Percentiles rank a stretch among this genome's conserved stretches.
Evolutionary conservation across 441 rosid species (phyloP).

Genomic region (Aquilaria agallochum): DNA sequence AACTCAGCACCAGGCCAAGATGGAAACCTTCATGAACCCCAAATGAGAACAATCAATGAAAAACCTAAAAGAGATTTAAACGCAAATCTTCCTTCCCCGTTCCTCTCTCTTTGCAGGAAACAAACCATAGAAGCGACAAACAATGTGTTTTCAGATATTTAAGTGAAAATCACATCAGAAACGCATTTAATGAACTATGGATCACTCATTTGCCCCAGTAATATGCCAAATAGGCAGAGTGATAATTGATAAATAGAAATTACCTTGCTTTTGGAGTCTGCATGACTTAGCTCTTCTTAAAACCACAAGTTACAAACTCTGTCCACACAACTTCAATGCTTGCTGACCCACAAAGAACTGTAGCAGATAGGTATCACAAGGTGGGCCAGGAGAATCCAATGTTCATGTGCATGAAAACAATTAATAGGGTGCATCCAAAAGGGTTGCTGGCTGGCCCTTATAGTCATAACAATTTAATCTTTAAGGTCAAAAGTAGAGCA

Average conservation of each 20-base stretch:
- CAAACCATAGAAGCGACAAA: conserved; percentile 4
- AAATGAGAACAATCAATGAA: no score
- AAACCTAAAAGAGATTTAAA: no score
- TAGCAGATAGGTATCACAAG: conserved; percentile 28
- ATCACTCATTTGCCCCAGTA: no score
- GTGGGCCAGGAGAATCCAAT: conserved; percentile 39
- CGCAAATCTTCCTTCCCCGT: background rate
- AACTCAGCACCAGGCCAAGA: no score
- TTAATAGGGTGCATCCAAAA: conserved; percentile 35
- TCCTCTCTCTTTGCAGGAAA: background rate
- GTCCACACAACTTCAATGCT: conserved; percentile 33
- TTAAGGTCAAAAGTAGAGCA: conserved; percentile 25
- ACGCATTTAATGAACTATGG: background rate
- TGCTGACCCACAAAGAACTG: conserved; percentile 59
- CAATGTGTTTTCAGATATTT: background rate
- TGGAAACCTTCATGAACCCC: no score
- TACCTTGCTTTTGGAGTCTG: conserved; percentile 78
- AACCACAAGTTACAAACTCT: no score
- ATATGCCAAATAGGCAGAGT: background rate
- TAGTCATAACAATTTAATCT: conserved; percentile 16
- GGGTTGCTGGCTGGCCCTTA: conserved; percentile 18
- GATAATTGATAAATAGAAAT: conserved; percentile 18
- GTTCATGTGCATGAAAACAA: conserved; percentile 32
- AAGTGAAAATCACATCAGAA: background rate
- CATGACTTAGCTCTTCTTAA: conserved; percentile 41